Percentiles rank a stretch among this genome's conserved stretches.
Conservation (phyloP, 306 rosid genomes). For the Castanea mollissima region DNA sequence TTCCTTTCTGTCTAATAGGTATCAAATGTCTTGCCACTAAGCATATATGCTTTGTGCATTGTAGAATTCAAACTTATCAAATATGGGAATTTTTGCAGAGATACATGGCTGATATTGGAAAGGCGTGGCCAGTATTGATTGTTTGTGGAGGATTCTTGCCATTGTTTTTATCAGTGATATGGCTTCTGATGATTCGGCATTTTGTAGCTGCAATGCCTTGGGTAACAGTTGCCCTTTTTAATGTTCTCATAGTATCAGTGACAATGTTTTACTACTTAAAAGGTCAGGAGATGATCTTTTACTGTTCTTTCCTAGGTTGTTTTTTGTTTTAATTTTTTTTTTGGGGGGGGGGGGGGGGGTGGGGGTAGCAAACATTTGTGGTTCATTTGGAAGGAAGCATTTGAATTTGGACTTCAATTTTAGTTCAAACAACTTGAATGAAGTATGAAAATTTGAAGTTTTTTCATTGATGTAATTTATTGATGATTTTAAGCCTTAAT, state of each 20-base stretch:
- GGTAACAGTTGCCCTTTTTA: slow-evolving; percentile 79
- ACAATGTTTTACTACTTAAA: slow-evolving; percentile 85
- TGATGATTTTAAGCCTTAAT: not conserved
- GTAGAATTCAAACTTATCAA: slow-evolving; percentile 3
- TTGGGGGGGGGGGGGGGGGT: not conserved
- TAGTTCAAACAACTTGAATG: not conserved
- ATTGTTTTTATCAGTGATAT: slow-evolving; percentile 81
- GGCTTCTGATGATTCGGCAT: slow-evolving; percentile 94
- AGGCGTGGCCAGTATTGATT: slow-evolving; percentile 92
- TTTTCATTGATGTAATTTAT: not conserved
- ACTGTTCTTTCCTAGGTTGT: slow-evolving; percentile 8
- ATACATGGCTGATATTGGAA: slow-evolving; percentile 97
- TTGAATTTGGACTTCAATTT: not conserved
- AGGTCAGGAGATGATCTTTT: slow-evolving; percentile 50
- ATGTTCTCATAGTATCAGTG: slow-evolving; percentile 75
- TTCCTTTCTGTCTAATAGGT: not conserved
- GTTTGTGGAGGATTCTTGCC: slow-evolving; percentile 97
- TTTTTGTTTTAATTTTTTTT: not conserved
- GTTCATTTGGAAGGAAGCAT: not conserved
- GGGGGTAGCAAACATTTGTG: not conserved
- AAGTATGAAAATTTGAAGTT: not conserved
- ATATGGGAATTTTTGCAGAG: slow-evolving; percentile 54
- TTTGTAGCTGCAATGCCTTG: slow-evolving; percentile 97
- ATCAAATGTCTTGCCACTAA: slow-evolving; percentile 9
- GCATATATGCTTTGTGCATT: not conserved